Conservation (phyloP, 768 basidiomycete species). For the Russula lepida region DNA sequence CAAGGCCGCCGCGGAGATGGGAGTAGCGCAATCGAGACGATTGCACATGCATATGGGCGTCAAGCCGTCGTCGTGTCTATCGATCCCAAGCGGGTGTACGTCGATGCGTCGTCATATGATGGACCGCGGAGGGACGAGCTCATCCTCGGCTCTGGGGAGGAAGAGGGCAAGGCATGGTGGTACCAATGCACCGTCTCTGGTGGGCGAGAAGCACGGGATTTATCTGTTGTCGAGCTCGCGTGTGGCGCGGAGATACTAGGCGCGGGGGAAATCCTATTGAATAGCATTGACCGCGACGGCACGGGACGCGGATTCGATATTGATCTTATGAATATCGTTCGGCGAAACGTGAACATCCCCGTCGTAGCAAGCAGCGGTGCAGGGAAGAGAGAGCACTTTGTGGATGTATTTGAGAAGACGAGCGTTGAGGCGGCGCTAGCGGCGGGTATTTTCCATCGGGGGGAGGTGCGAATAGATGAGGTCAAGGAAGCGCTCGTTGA, state of each 20-base stretch:
- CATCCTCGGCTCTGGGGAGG: conserved; percentile 39
- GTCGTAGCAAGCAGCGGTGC: conserved; percentile 95
- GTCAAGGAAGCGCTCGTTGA: conserved; percentile 56
- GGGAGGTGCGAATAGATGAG: conserved; percentile 73
- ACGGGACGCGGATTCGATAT: conserved; percentile 88
- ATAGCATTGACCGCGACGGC: conserved; percentile 95
- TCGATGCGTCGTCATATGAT: conserved; percentile 47
- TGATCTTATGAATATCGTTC: conserved; percentile 71
- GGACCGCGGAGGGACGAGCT: conserved; percentile 64
- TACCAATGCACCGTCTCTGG: conserved; percentile 97
- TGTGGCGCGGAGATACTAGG: conserved; percentile 84
- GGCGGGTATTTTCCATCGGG: conserved; percentile 94
- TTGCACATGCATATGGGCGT: conserved; percentile 82
- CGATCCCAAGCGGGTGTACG: conserved; percentile 83
- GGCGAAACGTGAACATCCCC: conserved; percentile 71
- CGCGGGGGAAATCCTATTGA: conserved; percentile 90
- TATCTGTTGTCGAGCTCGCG: conserved; percentile 89
- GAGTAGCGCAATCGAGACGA: conserved; percentile 85
- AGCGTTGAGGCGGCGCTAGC: conserved; percentile 87
- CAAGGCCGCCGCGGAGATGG: conserved; percentile 41
- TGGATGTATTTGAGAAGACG: conserved; percentile 75
- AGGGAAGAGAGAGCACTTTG: conserved; percentile 73
- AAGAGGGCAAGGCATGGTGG: conserved; percentile 85
- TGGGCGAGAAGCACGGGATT: conserved; percentile 70
- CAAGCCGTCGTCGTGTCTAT: conserved; percentile 98